A percentile compares a stretch with the other conserved stretches of the same genome.
phyloP scores from a whole-genome alignment of 495 filamentous ascomycete species.

The Thermothielavioides terrestris region DNA sequence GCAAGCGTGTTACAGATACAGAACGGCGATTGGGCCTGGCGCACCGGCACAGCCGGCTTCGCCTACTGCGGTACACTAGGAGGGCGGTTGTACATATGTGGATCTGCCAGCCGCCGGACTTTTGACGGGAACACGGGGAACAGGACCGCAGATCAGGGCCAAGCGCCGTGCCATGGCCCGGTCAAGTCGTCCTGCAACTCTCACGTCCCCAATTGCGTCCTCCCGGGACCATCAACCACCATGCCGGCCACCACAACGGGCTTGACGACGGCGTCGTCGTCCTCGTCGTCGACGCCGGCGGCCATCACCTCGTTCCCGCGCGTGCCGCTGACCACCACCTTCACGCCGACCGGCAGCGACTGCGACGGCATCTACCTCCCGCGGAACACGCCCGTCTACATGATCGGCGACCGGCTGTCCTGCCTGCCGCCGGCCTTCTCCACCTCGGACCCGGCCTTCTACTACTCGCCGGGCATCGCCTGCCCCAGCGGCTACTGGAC shows the following conservation, averaged over 20 bases:
- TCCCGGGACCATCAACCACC: too few species aligned
- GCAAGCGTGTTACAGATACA: neutral
- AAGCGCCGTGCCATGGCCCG: too few species aligned
- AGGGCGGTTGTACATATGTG: too few species aligned
- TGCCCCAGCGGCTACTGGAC: conserved; percentile 8
- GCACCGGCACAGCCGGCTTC: too few species aligned
- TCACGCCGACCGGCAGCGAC: neutral
- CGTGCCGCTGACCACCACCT: conserved; percentile 2
- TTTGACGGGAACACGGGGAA: too few species aligned
- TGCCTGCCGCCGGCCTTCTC: conserved; percentile 4
- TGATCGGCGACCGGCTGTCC: conserved; percentile 2
- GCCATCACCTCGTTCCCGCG: conserved; percentile 7
- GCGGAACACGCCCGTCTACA: neutral
- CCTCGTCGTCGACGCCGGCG: neutral
- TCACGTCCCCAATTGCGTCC: too few species aligned
- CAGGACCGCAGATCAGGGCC: too few species aligned
- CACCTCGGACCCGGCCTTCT: conserved; percentile 2
- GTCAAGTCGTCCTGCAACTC: too few species aligned
- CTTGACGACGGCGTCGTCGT: neutral
- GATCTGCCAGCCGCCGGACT: too few species aligned
- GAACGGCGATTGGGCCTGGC: neutral
- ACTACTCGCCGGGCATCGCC: conserved; percentile 8
- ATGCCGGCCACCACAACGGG: neutral
- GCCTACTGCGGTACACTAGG: too few species aligned
- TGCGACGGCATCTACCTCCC: conserved; percentile 4